These are phyloP conservation scores for Mollisia scopiformis DNA, from an alignment of 2,329 filamentous ascomycete genomes.

Conservation along the genomic window DNA sequence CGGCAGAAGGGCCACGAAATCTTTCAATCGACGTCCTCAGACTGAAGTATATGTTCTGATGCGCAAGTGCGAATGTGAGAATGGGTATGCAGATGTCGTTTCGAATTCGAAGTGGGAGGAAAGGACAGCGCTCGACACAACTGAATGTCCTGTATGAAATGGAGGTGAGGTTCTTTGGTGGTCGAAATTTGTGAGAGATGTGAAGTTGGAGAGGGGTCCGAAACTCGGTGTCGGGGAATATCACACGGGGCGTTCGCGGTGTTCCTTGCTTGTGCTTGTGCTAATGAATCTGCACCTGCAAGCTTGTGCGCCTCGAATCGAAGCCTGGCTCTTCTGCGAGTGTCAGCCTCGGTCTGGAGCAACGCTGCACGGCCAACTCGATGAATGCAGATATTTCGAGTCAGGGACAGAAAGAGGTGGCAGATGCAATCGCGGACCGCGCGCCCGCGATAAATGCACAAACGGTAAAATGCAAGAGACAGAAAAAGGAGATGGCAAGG, in stretches of 20 bases:
- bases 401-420: neutral
- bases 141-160: neutral
- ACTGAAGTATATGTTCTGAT: too few relatives aligned
- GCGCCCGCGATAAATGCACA: neutral
- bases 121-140: neutral
- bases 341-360: constrained; percentile 13
- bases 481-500: neutral
- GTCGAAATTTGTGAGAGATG: neutral
- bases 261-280: constrained; percentile 14
- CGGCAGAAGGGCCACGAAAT: neutral
- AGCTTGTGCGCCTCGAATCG: neutral
- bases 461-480: neutral
- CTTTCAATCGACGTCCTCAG: neutral
- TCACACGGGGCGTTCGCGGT: constrained; percentile 5
- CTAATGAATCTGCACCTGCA: constrained; percentile 9
- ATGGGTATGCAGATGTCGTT: too few relatives aligned
- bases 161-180: neutral
- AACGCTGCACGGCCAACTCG: constrained; percentile 5
- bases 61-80: too few relatives aligned
- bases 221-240: constrained; percentile 24
- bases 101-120: neutral
- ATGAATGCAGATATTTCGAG: neutral
- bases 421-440: neutral
- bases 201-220: constrained; percentile 17
- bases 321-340: neutral